A percentile compares a stretch with the other conserved stretches of the same genome.
phyloP scores from a whole-genome alignment of 2,329 filamentous ascomycete species.

The Calonectria honghensis region DNA sequence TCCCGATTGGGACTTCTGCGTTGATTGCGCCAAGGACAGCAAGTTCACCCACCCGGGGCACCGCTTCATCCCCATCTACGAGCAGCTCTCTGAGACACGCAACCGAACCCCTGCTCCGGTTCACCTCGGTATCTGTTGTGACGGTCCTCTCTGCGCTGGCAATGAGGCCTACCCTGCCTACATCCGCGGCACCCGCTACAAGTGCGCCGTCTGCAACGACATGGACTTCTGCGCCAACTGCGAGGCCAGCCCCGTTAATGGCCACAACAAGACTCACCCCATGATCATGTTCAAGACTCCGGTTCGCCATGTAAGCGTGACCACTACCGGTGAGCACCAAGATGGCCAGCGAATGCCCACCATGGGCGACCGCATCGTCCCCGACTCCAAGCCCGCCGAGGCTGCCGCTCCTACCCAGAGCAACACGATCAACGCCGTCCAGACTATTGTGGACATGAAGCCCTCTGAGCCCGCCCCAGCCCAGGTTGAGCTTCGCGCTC shows the following conservation, averaged over 20 bases:
- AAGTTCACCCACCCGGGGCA: constrained; percentile 85
- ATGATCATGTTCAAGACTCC: constrained; percentile 98
- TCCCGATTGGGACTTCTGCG: constrained; percentile 98
- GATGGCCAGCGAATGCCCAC: constrained; percentile 78
- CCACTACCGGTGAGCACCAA: constrained; percentile 86
- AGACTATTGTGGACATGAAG: constrained; percentile 79
- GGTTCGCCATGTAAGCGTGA: constrained; percentile 90
- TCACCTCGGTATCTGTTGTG: constrained; percentile 93
- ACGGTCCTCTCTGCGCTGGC: constrained; percentile 89
- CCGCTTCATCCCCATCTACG: constrained; percentile 92
- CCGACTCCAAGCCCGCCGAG: constrained; percentile 71
- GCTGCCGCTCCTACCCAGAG: constrained; percentile 64
- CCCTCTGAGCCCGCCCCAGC: constrained; percentile 30
- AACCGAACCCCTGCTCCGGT: constrained; percentile 61
- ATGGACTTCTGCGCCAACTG: constrained; percentile 96
- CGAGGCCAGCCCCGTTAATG: constrained; percentile 89
- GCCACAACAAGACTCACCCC: constrained; percentile 96
- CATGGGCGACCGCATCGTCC: constrained; percentile 79
- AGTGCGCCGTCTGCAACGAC: constrained; percentile 97
- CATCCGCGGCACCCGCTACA: constrained; percentile 93
- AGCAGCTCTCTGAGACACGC: constrained; percentile 70
- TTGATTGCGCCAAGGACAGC: constrained; percentile 81
- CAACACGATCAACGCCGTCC: constrained; percentile 72
- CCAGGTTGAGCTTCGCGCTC: constrained; percentile 12
- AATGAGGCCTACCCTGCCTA: constrained; percentile 76